Percentiles rank a stretch among this genome's conserved stretches.
phyloP scores from a whole-genome alignment of 306 rosid genomes.

The Gastrolobium villosum region DNA sequence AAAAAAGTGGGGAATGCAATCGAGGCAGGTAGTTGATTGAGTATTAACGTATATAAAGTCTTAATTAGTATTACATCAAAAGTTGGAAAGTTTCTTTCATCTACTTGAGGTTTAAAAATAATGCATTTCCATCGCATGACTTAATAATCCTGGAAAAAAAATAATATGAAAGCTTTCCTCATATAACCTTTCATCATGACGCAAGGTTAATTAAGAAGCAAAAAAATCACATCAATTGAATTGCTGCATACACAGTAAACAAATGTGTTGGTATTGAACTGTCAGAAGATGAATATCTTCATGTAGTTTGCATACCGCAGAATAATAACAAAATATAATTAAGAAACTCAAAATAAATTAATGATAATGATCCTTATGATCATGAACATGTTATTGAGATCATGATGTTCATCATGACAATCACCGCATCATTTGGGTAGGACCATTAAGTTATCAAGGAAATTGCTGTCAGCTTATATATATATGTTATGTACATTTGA shows the following conservation, averaged over 20 bases:
- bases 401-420: conserved; percentile 44
- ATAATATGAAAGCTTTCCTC: conserved; percentile 14
- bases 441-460: conserved; percentile 3
- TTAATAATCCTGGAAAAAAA: conserved; percentile 1
- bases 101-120: conserved; percentile 17
- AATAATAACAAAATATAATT: conserved; percentile 48
- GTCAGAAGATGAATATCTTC: conserved; percentile 38
- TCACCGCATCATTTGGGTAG: conserved; percentile 37
- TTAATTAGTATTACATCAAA: conserved; percentile 39
- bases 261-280: conserved; percentile 34
- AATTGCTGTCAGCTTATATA: conserved; percentile 2
- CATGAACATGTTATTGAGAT: conserved; percentile 46
- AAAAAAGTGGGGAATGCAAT: conserved; percentile 37
- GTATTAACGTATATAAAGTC: conserved; percentile 29
- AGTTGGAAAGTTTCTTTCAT: conserved; percentile 50
- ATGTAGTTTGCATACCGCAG: conserved; percentile 26
- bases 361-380: conserved; percentile 42
- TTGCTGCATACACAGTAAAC: conserved; percentile 31
- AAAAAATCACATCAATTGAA: conserved; percentile 25
- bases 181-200: conserved; percentile 36
- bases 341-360: conserved; percentile 35
- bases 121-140: conserved; percentile 13
- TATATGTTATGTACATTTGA: neutral
- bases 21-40: conserved; percentile 42
- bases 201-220: conserved; percentile 18